Conservation (phyloP, 2,329 filamentous ascomycete species). For the Sphaerulina vaccinii region DNA sequence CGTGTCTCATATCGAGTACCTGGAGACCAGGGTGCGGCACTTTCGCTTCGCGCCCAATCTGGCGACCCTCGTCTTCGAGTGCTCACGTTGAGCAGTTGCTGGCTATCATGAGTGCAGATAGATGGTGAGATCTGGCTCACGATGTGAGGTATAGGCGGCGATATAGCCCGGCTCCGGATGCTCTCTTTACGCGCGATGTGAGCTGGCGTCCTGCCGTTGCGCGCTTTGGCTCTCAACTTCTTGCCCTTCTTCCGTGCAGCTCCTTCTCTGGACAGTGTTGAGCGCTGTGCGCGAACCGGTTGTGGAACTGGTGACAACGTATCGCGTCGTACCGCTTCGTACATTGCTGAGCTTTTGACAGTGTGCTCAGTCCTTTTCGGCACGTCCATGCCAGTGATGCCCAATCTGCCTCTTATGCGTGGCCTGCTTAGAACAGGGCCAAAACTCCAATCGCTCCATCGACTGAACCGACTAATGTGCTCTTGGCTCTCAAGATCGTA, state of each 20-base stretch:
- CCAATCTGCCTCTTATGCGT: conserved; percentile 14
- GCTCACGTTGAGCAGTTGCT: not conserved
- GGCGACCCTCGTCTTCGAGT: conserved; percentile 5
- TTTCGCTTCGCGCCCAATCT: not conserved
- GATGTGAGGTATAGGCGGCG: not conserved
- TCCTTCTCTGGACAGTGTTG: not conserved
- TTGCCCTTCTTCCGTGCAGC: not conserved
- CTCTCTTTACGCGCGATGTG: not conserved
- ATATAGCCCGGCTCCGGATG: not conserved
- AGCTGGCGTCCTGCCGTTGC: too few species aligned
- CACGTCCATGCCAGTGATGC: conserved; percentile 5
- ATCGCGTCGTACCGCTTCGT: not conserved
- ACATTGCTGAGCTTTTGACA: not conserved
- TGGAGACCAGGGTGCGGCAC: not conserved
- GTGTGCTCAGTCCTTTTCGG: not conserved
- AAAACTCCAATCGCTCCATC: conserved; percentile 15
- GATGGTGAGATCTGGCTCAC: not conserved
- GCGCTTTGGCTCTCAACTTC: not conserved
- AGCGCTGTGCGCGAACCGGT: not conserved
- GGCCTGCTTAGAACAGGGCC: conserved; percentile 11
- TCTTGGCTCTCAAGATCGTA: conserved; percentile 6
- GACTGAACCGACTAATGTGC: conserved; percentile 19
- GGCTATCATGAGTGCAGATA: too few species aligned
- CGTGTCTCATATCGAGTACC: not conserved
- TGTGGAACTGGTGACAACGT: not conserved